These are phyloP conservation scores for Beauveria bassiana DNA, from an alignment of 2,329 filamentous ascomycete species.

Conservation along the genomic window DNA sequence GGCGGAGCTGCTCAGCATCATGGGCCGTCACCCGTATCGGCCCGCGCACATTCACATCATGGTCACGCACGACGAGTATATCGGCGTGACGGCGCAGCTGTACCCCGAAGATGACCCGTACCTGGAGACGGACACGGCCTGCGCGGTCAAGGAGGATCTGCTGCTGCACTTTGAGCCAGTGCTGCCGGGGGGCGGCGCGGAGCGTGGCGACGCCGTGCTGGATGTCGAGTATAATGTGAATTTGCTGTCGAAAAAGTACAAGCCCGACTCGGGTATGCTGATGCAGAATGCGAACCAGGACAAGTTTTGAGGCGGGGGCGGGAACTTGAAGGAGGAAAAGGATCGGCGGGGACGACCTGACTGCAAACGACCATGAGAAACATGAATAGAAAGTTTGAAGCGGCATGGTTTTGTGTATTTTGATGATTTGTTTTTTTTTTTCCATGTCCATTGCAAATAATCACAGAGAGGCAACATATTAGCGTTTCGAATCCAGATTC, in stretches of 20 bases:
- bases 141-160: conserved; percentile 2
- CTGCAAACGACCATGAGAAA: too few relatives aligned
- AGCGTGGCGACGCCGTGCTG: background rate
- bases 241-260: conserved; percentile 1
- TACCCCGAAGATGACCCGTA: background rate
- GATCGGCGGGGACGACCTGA: too few relatives aligned
- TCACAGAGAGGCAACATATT: too few relatives aligned
- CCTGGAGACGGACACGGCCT: background rate
- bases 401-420: too few relatives aligned
- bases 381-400: too few relatives aligned
- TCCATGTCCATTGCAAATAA: too few relatives aligned
- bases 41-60: conserved; percentile 4
- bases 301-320: background rate
- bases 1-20: background rate
- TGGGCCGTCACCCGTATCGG: background rate
- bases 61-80: background rate
- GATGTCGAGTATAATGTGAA: conserved; percentile 3
- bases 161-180: background rate
- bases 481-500: too few relatives aligned
- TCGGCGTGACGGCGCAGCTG: background rate
- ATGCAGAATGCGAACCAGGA: conserved; percentile 3
- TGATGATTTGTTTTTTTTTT: too few relatives aligned
- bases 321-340: too few relatives aligned
- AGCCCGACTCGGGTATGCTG: background rate
- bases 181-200: background rate